Evolutionary conservation across 1,284 basidiomycete genomes (phyloP).

Genomic region (Boletus calvinii): DNA sequence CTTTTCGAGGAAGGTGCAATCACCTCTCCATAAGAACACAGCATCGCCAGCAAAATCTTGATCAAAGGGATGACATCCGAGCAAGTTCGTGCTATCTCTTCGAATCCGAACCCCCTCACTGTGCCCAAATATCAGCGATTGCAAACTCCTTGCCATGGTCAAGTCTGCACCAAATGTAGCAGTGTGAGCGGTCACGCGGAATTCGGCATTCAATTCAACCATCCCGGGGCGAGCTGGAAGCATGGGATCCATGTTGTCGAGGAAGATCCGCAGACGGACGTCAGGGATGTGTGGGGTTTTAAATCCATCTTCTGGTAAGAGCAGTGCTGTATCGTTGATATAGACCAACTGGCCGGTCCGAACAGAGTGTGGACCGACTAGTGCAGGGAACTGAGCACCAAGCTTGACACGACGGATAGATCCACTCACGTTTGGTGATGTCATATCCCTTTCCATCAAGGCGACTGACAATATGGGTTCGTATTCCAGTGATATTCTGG

Average conservation of each 20-base stretch:
- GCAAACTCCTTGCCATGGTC: conserved; percentile 27
- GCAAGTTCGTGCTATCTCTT: conserved; percentile 47
- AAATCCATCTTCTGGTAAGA: conserved; percentile 37
- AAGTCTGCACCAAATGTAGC: conserved; percentile 73
- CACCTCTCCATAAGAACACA: conserved; percentile 63
- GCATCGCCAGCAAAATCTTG: conserved; percentile 48
- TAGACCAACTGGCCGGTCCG: conserved; percentile 79
- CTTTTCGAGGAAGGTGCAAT: conserved; percentile 84
- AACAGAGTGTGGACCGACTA: conserved; percentile 83
- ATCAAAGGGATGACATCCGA: conserved; percentile 61
- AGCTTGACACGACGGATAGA: not conserved
- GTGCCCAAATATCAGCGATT: conserved; percentile 45
- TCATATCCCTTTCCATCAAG: conserved; percentile 87
- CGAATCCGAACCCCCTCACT: conserved; percentile 52
- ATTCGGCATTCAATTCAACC: conserved; percentile 41
- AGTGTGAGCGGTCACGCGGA: conserved; percentile 58
- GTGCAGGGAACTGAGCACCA: conserved; percentile 8
- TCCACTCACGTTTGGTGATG: conserved; percentile 69
- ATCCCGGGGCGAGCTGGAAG: conserved; percentile 37
- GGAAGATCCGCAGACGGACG: conserved; percentile 58
- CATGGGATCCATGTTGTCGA: conserved; percentile 48
- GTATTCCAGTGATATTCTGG: conserved; percentile 74
- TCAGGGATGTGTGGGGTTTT: conserved; percentile 40
- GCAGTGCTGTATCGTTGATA: conserved; percentile 70
- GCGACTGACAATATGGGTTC: conserved; percentile 72